Evolutionary conservation across 1,284 basidiomycete genomes (phyloP), one percentile per base, ranked within the genome.

Genomic region (Quambalaria eucalypti): DNA sequence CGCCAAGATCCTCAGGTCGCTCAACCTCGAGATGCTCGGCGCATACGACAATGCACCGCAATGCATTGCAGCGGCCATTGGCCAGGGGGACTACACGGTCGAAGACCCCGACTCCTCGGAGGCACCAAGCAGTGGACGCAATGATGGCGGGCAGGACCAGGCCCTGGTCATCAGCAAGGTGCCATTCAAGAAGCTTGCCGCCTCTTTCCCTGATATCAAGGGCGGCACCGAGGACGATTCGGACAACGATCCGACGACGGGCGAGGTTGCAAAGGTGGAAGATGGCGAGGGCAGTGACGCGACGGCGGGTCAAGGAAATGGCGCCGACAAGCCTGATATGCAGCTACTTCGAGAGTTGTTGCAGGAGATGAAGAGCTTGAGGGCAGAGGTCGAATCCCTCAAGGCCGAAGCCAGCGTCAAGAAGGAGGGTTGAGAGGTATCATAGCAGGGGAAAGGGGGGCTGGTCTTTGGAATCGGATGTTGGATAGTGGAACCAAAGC

Each of bases 21-120:
- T 68, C 46, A 51, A 50, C 8, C 57, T 68, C 1, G 57, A 68
- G 28, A 52, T 69, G 28, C 63, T 64, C 7, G 14, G 26, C 3
- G 29, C 19, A 12, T 23, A 28, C 6, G 42, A 46, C 42, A 23
- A 21, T 21, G 16, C 21, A 23, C 21, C 42, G 16, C 42, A 46
- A 26, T 14, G 16, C 12, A 46, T 46, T 19, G 19, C 42, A 4
- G 42, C 21, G 14, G 42, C 42, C 5, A 26, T 46, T 23, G 42
- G 42, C 12, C 12, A 12, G 21, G 36, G 16, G 36, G 36, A 39
- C 36, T 26, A 23, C 21, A 46, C 21, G 16, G 12, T 26, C 4
- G 42, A 46, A 26, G 42, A 46, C 21, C 42, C 42, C 25, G 42
- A 46, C 42, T n/a, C 16, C 21, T 14, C 36, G 5, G 36, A 39